Percentiles rank a stretch among this genome's conserved stretches.
Evolutionary conservation across 2,329 filamentous ascomycete species (phyloP).

Genomic region (Cordyceps fumosorosea): DNA sequence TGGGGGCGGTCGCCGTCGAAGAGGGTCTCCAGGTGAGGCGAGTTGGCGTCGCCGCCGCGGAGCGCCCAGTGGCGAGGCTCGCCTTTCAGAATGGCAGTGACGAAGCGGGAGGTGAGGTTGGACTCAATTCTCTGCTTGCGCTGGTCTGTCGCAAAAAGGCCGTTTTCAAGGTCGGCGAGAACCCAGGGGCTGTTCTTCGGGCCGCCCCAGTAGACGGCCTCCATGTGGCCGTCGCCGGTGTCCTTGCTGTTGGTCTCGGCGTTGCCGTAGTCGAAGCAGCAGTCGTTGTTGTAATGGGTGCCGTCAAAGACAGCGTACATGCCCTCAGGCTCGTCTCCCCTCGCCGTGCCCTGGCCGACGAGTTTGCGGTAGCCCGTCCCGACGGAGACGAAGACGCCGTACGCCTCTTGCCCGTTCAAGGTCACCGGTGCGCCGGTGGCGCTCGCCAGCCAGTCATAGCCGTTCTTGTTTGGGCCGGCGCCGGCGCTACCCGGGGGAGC

Average conservation of each 20-base stretch:
- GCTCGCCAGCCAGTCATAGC: slow-evolving; percentile 53
- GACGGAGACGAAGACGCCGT: slow-evolving; percentile 56
- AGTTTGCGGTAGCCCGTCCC: slow-evolving; percentile 60
- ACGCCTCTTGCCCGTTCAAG: slow-evolving; percentile 54
- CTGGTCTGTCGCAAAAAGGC: slow-evolving; percentile 52
- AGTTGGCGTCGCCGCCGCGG: slow-evolving; percentile 49
- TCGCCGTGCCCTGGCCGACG: slow-evolving; percentile 43
- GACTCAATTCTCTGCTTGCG: slow-evolving; percentile 45
- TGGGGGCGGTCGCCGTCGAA: slow-evolving; percentile 51
- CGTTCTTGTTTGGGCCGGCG: slow-evolving; percentile 47
- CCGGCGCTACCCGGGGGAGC: slow-evolving; percentile 51
- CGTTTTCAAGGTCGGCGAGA: slow-evolving; percentile 64
- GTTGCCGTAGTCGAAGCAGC: slow-evolving; percentile 54
- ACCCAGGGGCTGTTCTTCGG: slow-evolving; percentile 57
- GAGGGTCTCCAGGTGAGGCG: slow-evolving; percentile 50
- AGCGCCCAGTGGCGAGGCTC: slow-evolving; percentile 50
- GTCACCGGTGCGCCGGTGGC: slow-evolving; percentile 56
- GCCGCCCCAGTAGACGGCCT: slow-evolving; percentile 62
- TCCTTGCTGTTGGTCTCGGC: slow-evolving; percentile 45
- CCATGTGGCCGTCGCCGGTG: slow-evolving; percentile 60
- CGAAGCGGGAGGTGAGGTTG: slow-evolving; percentile 47
- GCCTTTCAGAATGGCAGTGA: slow-evolving; percentile 53
- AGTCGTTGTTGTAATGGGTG: slow-evolving; percentile 50
- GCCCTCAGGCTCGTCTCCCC: slow-evolving; percentile 48
- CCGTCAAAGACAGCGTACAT: slow-evolving; percentile 57